Evolutionary conservation across 192 early-diverging fungal species (phyloP), one percentile per base, ranked within the genome.

Genomic region (Piromyces sp.): DNA sequence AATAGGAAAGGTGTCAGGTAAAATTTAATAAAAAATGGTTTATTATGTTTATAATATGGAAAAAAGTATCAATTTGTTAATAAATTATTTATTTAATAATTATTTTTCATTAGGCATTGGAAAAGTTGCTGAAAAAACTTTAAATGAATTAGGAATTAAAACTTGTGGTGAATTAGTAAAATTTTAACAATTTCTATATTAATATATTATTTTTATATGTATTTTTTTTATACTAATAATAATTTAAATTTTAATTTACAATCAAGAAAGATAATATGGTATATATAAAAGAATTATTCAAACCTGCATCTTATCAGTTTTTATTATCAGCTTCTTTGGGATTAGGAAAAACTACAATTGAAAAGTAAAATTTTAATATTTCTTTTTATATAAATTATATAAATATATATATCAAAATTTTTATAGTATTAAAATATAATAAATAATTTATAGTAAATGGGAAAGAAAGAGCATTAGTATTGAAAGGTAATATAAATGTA

Each of bases 1-100:
- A 9, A 86, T 93, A 3, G 87, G 93, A 38, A 92, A 92, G 79
- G 85, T 93, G 36, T 80, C 83, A 30, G 88, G 89, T 19, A 85
- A n/a, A n/a, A n/a, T n/a, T n/a, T n/a, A n/a, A n/a, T n/a, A n/a
- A n/a, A n/a, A n/a, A n/a, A n/a, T n/a, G n/a, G n/a, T n/a, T n/a
- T n/a, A n/a, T n/a, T n/a, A n/a, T n/a, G n/a, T n/a, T n/a, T n/a
- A n/a, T n/a, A n/a, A n/a, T n/a, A n/a, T n/a, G n/a, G n/a, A n/a
- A n/a, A n/a, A n/a, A n/a, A n/a, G n/a, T n/a, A n/a, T n/a, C n/a
- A n/a, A n/a, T n/a, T n/a, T n/a, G n/a, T n/a, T n/a, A n/a, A n/a
- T n/a, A n/a, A n/a, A n/a, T n/a, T n/a, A n/a, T n/a, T n/a, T n/a
- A n/a, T n/a, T 33, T 33, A 9, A 51, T 51, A 22, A 22, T 15